Evolutionary conservation across 2,329 filamentous ascomycete genomes (phyloP).

Genomic region (Meredithiella fracta): DNA sequence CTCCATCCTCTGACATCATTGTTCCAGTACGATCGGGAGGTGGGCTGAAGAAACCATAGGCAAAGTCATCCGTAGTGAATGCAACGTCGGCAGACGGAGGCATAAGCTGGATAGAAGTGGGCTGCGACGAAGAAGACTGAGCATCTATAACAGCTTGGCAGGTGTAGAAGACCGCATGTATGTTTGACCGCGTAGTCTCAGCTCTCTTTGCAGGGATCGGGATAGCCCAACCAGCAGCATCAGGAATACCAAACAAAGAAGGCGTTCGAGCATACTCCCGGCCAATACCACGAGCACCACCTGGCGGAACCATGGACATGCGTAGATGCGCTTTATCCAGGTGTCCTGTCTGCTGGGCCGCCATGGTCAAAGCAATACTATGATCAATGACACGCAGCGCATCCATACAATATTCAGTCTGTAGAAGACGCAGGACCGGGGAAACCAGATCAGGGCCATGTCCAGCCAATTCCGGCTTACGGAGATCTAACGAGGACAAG

Average conservation of each 20-base stretch:
- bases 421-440: conserved; percentile 70
- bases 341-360: conserved; percentile 57
- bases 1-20: conserved; percentile 76
- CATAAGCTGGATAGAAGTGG: conserved; percentile 25
- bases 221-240: conserved; percentile 90
- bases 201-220: conserved; percentile 85
- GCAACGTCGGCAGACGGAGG: conserved; percentile 67
- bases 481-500: conserved; percentile 85
- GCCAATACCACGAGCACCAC: conserved; percentile 54
- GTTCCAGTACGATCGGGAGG: conserved; percentile 62
- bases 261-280: conserved; percentile 93
- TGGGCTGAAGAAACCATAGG: conserved; percentile 65
- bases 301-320: conserved; percentile 87
- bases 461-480: conserved; percentile 70
- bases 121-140: conserved; percentile 22
- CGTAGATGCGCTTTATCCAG: conserved; percentile 88
- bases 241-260: conserved; percentile 90
- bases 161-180: conserved; percentile 91
- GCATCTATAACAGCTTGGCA: conserved; percentile 52
- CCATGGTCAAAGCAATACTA: conserved; percentile 42
- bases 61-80: conserved; percentile 80
- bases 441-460: conserved; percentile 93
- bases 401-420: conserved; percentile 87
- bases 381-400: conserved; percentile 84
- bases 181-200: conserved; percentile 70